Percentiles rank a stretch among this genome's conserved stretches.
phyloP scores from a whole-genome alignment of 2,329 filamentous ascomycete species.

The Colletotrichum simmondsii region DNA sequence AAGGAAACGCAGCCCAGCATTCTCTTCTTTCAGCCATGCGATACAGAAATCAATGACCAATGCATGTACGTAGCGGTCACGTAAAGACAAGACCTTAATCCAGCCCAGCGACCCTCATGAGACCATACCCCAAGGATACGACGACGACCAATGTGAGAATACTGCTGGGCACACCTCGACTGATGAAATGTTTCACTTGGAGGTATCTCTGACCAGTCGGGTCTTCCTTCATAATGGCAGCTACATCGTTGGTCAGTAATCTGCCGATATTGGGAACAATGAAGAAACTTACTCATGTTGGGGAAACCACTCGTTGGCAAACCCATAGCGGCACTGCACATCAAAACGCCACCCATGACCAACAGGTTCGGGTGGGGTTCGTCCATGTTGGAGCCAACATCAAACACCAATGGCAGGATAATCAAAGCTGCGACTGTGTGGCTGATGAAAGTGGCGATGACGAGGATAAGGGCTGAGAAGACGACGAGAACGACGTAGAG shows the following conservation, averaged over 20 bases:
- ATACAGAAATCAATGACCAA: not conserved
- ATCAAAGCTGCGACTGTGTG: slow-evolving; percentile 97
- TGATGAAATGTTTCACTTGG: slow-evolving; percentile 93
- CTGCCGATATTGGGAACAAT: too few relatives aligned
- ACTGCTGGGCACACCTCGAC: slow-evolving; percentile 88
- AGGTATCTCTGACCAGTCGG: slow-evolving; percentile 92
- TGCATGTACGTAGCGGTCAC: not conserved
- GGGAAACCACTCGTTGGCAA: slow-evolving; percentile 96
- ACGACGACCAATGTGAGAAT: slow-evolving; percentile 84
- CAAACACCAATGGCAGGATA: slow-evolving; percentile 87
- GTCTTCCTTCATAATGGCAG: slow-evolving; percentile 99
- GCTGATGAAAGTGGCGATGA: slow-evolving; percentile 97
- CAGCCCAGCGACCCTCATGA: slow-evolving; percentile 83
- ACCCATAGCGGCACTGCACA: slow-evolving; percentile 98
- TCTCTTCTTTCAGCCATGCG: not conserved
- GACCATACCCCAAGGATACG: slow-evolving; percentile 87
- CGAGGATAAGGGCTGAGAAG: slow-evolving; percentile 84
- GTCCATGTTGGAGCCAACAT: slow-evolving; percentile 86
- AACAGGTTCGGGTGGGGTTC: slow-evolving; percentile 93
- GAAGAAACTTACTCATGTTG: slow-evolving; percentile 89
- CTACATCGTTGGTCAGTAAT: slow-evolving; percentile 53
- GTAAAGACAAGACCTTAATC: slow-evolving; percentile 44
- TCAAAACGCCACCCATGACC: slow-evolving; percentile 94
- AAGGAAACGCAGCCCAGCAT: not conserved
- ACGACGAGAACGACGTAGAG: slow-evolving; percentile 89